Evolutionary conservation across 306 rosid species (phyloP).

Genomic region (Vachellia pachyceras): DNA sequence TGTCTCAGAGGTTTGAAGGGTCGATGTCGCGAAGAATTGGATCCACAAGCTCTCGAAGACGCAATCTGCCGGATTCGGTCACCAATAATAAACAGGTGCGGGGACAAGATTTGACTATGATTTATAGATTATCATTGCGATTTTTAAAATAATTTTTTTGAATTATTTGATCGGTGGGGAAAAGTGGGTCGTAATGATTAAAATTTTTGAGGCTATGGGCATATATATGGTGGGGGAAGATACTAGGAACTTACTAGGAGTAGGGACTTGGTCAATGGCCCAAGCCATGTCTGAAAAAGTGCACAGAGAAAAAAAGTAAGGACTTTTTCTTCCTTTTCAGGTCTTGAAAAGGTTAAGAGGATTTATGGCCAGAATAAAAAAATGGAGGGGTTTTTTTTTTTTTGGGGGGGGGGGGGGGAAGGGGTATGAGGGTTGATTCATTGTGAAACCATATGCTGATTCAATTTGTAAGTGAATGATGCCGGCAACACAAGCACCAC

Average conservation of each 20-base stretch:
- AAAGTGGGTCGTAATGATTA: constrained; percentile 52
- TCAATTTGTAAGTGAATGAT: constrained; percentile 19
- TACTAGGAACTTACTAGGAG: constrained; percentile 34
- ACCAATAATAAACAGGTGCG: constrained; percentile 68
- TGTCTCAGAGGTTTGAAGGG: constrained; percentile 96
- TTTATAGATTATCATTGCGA: constrained; percentile 21
- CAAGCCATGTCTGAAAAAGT: constrained; percentile 38
- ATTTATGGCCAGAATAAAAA: neutral
- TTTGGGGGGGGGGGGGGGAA: neutral
- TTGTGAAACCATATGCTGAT: constrained; percentile 32
- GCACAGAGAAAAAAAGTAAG: constrained; percentile 29
- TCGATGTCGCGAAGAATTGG: constrained; percentile 95
- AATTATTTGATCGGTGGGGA: constrained; percentile 46
- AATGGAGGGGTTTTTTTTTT: no score
- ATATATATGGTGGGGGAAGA: constrained; percentile 24
- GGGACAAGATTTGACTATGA: constrained; percentile 23
- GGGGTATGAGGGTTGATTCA: constrained; percentile 13
- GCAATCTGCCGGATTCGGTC: constrained; percentile 63
- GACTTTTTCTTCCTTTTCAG: constrained; percentile 19
- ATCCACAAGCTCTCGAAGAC: constrained; percentile 84
- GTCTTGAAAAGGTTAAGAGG: constrained; percentile 37
- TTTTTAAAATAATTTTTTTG: constrained; percentile 29
- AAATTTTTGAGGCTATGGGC: constrained; percentile 43
- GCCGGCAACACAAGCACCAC: neutral
- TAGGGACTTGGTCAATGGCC: constrained; percentile 28